Percentiles rank a stretch among this genome's conserved stretches.
phyloP scores from a whole-genome alignment of 2,329 filamentous ascomycete species.

The Grosmannia clavigera region DNA sequence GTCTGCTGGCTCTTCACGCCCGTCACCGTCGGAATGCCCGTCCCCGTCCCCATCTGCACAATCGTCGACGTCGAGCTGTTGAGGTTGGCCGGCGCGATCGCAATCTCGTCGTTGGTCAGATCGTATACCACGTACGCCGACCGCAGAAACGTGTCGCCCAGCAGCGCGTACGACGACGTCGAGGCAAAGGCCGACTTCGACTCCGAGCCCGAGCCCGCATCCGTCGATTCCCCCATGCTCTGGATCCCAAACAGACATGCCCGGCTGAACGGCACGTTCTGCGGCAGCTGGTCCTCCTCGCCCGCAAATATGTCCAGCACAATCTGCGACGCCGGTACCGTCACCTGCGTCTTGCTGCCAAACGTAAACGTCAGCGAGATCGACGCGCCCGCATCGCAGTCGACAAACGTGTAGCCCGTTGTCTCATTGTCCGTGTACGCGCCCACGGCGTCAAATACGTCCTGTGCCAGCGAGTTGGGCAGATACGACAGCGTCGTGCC shows the following conservation, averaged over 20 bases:
- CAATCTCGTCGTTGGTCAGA: conserved; percentile 35
- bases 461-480: conserved; percentile 33
- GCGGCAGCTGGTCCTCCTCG: conserved; percentile 13
- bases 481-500: conserved; percentile 54
- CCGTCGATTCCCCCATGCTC: conserved; percentile 16
- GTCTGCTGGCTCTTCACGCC: conserved; percentile 29
- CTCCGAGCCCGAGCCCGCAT: neutral
- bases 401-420: conserved; percentile 27
- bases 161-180: conserved; percentile 17
- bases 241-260: conserved; percentile 45
- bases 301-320: conserved; percentile 25
- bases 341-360: conserved; percentile 12
- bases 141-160: conserved; percentile 35
- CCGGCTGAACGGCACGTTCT: conserved; percentile 24
- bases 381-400: conserved; percentile 20
- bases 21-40: conserved; percentile 27
- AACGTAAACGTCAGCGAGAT: conserved; percentile 23
- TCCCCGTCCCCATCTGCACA: conserved; percentile 30
- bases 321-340: conserved; percentile 23
- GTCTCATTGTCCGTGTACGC: conserved; percentile 24
- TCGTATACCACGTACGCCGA: conserved; percentile 44
- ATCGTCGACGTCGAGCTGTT: conserved; percentile 31
- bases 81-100: conserved; percentile 39
- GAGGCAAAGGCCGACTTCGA: neutral
- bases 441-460: conserved; percentile 25